Percentiles rank a stretch among this genome's conserved stretches.
Evolutionary conservation across 1,139 yeast species (phyloP).

Genomic region (Scheffersomyces insectosa): DNA sequence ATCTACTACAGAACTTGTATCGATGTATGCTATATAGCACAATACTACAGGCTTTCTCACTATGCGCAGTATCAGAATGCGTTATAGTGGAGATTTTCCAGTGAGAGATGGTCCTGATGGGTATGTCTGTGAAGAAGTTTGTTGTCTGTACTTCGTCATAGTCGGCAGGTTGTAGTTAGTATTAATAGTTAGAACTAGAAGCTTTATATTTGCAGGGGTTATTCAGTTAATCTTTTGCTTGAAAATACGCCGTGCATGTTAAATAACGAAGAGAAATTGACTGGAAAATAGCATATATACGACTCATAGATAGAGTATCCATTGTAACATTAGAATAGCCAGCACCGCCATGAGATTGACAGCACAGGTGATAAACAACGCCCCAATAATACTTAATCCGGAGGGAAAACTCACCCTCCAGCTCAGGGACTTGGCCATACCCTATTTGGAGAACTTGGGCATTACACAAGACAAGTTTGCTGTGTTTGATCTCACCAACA

Average conservation of each 20-base stretch:
- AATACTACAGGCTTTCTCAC: no score
- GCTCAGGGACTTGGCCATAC: constrained; percentile 34
- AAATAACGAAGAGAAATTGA: neutral
- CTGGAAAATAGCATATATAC: no score
- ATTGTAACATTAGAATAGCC: neutral
- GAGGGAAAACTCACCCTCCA: constrained; percentile 36
- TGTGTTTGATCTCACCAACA: constrained; percentile 67
- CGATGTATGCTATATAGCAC: no score
- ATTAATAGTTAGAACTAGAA: no score
- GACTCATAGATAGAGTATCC: neutral
- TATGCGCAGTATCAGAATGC: no score
- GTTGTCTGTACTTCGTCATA: neutral
- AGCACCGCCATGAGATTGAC: constrained; percentile 35
- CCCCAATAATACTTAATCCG: constrained; percentile 38
- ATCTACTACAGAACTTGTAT: no score
- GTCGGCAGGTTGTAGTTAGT: no score
- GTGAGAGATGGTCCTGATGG: neutral
- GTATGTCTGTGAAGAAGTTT: neutral
- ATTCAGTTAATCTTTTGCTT: neutral
- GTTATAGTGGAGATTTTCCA: neutral
- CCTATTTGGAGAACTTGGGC: constrained; percentile 37
- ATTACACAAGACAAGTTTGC: constrained; percentile 39
- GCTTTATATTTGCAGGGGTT: no score
- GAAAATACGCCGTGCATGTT: neutral
- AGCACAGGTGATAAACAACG: constrained; percentile 30